Evolutionary conservation across 2,329 filamentous ascomycete species (phyloP).

Genomic region (Rhinocladiella mackenziei): DNA sequence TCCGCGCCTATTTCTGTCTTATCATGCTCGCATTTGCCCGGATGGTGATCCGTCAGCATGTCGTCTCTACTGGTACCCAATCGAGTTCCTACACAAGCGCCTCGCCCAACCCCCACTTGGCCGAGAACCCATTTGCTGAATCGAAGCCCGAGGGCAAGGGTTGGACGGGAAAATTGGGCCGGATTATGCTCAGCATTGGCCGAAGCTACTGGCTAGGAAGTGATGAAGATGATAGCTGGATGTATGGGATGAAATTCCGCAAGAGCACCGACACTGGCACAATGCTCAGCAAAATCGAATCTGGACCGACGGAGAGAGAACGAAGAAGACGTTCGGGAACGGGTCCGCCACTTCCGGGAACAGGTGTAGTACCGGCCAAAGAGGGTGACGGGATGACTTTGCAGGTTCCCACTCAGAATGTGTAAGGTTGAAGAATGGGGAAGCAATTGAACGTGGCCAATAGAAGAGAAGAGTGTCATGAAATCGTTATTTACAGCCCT

Average conservation of each 20-base stretch:
- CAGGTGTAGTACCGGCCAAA: slow-evolving; percentile 11
- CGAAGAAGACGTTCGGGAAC: slow-evolving; percentile 60
- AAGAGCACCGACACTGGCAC: slow-evolving; percentile 43
- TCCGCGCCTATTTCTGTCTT: slow-evolving; percentile 78
- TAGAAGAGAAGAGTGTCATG: neutral
- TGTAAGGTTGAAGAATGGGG: neutral
- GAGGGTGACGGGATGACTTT: slow-evolving; percentile 22
- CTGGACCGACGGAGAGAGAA: slow-evolving; percentile 52
- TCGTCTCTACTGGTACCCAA: slow-evolving; percentile 44
- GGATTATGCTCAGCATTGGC: slow-evolving; percentile 70
- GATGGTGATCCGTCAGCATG: slow-evolving; percentile 67
- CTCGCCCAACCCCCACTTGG: slow-evolving; percentile 45
- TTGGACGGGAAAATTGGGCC: slow-evolving; percentile 73
- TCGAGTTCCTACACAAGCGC: slow-evolving; percentile 43
- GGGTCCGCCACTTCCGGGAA: slow-evolving; percentile 42
- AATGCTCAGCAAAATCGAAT: slow-evolving; percentile 42
- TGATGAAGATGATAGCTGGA: slow-evolving; percentile 43
- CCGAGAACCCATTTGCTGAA: slow-evolving; percentile 65
- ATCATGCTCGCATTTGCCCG: slow-evolving; percentile 80
- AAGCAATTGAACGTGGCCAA: neutral
- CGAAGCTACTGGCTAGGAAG: slow-evolving; percentile 75
- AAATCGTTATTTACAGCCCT: too few relatives aligned
- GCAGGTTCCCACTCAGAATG: slow-evolving; percentile 22
- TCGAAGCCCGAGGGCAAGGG: slow-evolving; percentile 71
- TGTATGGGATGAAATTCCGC: slow-evolving; percentile 52